Conservation (phyloP, 257 asterid species). For the Gentiana straminea region DNA sequence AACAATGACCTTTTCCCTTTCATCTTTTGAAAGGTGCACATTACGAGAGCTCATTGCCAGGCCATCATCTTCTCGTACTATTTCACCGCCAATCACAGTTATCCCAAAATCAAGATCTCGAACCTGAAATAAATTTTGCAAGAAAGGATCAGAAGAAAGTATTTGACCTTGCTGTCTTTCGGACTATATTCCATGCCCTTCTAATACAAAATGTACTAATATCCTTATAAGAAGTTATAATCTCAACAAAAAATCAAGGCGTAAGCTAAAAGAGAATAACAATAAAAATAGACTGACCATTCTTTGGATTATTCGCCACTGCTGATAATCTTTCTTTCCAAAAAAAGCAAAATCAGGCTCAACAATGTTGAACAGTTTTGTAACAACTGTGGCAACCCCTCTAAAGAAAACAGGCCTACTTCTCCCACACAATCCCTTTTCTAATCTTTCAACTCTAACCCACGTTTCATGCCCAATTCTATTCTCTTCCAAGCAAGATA, state of each 20-base stretch:
- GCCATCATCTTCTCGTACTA: slow-evolving; percentile 72
- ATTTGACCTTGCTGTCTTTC: no score
- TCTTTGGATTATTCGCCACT: slow-evolving; percentile 65
- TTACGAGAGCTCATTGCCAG: slow-evolving; percentile 97
- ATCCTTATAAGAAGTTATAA: background rate
- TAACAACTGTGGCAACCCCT: slow-evolving; percentile 90
- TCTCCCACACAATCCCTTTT: slow-evolving; percentile 77
- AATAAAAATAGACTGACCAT: slow-evolving; percentile 38
- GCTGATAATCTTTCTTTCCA: slow-evolving; percentile 99
- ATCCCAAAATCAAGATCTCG: slow-evolving; percentile 89
- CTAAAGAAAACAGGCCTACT: slow-evolving; percentile 84
- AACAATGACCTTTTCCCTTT: slow-evolving; percentile 56
- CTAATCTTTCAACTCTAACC: slow-evolving; percentile 72
- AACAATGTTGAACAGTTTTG: slow-evolving; percentile 77
- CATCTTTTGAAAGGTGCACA: slow-evolving; percentile 56
- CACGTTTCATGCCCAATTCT: slow-evolving; percentile 82
- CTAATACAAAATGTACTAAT: no score
- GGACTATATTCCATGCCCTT: background rate
- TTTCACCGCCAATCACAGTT: slow-evolving; percentile 58
- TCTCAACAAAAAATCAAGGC: background rate
- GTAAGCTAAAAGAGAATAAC: no score
- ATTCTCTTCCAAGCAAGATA: slow-evolving; percentile 60
- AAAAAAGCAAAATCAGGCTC: slow-evolving; percentile 89
- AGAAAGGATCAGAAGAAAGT: slow-evolving; percentile 2
- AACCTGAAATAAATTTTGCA: slow-evolving; percentile 38